A percentile compares a stretch with the other conserved stretches of the same genome.
These are phyloP conservation scores for Globisporangium radiosum DNA, from an alignment of 352 stramenopile species.

Conservation along the genomic window DNA sequence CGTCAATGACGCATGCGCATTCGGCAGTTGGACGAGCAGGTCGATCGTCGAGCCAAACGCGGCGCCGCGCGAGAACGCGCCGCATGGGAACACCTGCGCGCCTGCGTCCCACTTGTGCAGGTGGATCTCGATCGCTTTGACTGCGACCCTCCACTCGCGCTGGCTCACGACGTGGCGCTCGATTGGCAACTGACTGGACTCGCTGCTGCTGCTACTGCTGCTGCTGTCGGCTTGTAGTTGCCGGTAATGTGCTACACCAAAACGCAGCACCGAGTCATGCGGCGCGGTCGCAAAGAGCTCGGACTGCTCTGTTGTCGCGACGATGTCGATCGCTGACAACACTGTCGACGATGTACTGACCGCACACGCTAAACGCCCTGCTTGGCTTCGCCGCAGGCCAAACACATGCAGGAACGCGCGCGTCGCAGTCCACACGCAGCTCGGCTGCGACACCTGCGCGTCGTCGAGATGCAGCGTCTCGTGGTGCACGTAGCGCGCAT, in stretches of 20 bases:
- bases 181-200: background rate
- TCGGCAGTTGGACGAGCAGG: slow-evolving; percentile 41
- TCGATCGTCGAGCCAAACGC: slow-evolving; percentile 69
- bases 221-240: background rate
- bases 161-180: slow-evolving; percentile 41
- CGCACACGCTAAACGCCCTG: slow-evolving; percentile 18
- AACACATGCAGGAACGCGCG: slow-evolving; percentile 42
- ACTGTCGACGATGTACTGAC: background rate
- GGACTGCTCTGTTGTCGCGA: background rate
- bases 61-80: slow-evolving; percentile 61
- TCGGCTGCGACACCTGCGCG: background rate
- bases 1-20: background rate
- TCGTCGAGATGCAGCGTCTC: slow-evolving; percentile 54
- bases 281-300: slow-evolving; percentile 16
- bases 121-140: slow-evolving; percentile 54
- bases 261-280: slow-evolving; percentile 20
- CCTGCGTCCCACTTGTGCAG: slow-evolving; percentile 42
- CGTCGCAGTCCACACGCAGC: slow-evolving; percentile 30
- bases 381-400: slow-evolving; percentile 37
- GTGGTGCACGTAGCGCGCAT: slow-evolving; percentile 59
- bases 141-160: slow-evolving; percentile 57
- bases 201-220: background rate
- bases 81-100: slow-evolving; percentile 62
- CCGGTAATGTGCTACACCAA: slow-evolving; percentile 31
- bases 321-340: slow-evolving; percentile 22